Conservation (phyloP, 2,329 filamentous ascomycete species). For the Immersiporthe knoxdaviesiana region DNA sequence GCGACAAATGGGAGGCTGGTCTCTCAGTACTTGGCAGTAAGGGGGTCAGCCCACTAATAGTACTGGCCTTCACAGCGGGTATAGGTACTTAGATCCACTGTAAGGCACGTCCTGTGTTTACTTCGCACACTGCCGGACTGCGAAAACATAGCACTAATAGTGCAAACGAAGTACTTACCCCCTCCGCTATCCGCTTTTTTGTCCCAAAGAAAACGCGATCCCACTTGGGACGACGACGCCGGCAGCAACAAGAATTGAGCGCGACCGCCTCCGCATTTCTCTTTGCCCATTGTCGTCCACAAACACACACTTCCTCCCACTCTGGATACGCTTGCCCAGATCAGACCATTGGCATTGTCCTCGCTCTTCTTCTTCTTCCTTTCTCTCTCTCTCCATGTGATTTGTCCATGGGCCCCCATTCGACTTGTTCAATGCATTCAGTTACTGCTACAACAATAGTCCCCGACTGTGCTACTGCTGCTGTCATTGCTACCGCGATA, state of each 20-base stretch:
- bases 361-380: slow-evolving; percentile 15
- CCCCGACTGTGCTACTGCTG: slow-evolving; percentile 13
- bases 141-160: not conserved
- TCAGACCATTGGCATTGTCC: not conserved
- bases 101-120: not conserved
- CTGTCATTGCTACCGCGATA: slow-evolving; percentile 12
- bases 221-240: slow-evolving; percentile 4
- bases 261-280: slow-evolving; percentile 2
- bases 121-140: not conserved
- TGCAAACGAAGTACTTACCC: not conserved
- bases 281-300: not conserved
- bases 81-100: not conserved
- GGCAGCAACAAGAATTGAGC: slow-evolving; percentile 6
- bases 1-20: not conserved
- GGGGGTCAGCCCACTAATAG: not conserved
- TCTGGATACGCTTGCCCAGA: slow-evolving; percentile 9
- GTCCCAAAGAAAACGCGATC: slow-evolving; percentile 17
- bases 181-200: slow-evolving; percentile 26
- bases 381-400: not conserved
- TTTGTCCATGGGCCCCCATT: not conserved
- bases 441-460: slow-evolving; percentile 11
- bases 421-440: slow-evolving; percentile 27
- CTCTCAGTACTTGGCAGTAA: not conserved
- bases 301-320: slow-evolving; percentile 14
- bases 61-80: not conserved